These are phyloP conservation scores for Scheffersomyces segobiensis DNA, from an alignment of 1,139 yeast species.

Conservation along the genomic window DNA sequence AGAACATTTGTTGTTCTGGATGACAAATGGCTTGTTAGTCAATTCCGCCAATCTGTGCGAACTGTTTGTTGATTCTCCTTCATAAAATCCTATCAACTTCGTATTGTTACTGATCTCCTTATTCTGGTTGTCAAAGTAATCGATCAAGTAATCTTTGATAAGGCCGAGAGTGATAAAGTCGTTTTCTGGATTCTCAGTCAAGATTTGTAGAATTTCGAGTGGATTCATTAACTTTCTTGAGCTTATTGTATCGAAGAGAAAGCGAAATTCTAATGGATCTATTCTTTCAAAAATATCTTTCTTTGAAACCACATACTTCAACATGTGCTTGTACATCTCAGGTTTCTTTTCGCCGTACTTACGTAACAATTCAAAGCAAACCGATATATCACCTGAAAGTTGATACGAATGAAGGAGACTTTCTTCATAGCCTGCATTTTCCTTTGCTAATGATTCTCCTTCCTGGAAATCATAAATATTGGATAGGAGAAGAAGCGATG, in stretches of 20 bases:
- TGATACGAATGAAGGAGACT: constrained; percentile 67
- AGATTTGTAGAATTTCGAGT: constrained; percentile 69
- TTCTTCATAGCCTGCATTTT: constrained; percentile 53
- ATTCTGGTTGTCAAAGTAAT: constrained; percentile 59
- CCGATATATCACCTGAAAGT: constrained; percentile 56
- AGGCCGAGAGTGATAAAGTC: constrained; percentile 73
- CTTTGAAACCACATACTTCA: constrained; percentile 64
- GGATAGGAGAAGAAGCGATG: constrained; percentile 63
- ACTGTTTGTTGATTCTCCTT: constrained; percentile 61
- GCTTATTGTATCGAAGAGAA: constrained; percentile 55
- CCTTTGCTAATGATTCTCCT: constrained; percentile 41
- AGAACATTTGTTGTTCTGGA: constrained; percentile 72
- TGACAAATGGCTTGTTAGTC: constrained; percentile 53
- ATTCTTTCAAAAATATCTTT: constrained; percentile 54
- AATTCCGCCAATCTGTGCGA: constrained; percentile 54
- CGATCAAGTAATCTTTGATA: constrained; percentile 67
- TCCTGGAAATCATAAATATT: constrained; percentile 60
- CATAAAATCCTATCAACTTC: constrained; percentile 68
- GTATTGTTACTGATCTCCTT: constrained; percentile 69
- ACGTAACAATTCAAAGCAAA: constrained; percentile 56
- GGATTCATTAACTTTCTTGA: constrained; percentile 64
- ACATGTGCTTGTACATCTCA: constrained; percentile 64
- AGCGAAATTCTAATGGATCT: constrained; percentile 51
- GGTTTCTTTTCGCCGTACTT: constrained; percentile 64
- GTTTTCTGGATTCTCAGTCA: constrained; percentile 48